Conservation (phyloP, 2,329 filamentous ascomycete species). For the Phyllosticta citrichinensis region DNA sequence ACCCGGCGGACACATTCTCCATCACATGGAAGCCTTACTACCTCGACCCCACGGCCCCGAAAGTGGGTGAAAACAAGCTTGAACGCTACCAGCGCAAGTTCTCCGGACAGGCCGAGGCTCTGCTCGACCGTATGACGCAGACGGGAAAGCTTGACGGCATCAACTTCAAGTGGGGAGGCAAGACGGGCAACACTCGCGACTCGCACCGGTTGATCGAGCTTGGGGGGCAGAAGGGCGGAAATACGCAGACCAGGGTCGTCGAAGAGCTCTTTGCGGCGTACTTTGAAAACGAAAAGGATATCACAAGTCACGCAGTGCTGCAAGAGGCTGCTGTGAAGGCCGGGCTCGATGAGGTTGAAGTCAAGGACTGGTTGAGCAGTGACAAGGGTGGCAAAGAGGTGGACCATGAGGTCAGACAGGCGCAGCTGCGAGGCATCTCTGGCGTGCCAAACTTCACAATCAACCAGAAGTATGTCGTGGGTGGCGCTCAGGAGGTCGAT, state of each 20-base stretch:
- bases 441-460: conserved; percentile 71
- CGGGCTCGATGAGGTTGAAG: conserved; percentile 33
- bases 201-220: conserved; percentile 69
- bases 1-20: conserved; percentile 61
- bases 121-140: conserved; percentile 48
- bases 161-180: conserved; percentile 60
- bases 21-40: conserved; percentile 74
- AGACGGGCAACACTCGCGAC: conserved; percentile 66
- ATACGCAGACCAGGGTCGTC: conserved; percentile 37
- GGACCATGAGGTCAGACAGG: conserved; percentile 37
- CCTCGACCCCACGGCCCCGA: conserved; percentile 57
- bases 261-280: conserved; percentile 33
- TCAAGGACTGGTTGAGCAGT: conserved; percentile 33
- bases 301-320: conserved; percentile 32
- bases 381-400: conserved; percentile 36
- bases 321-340: conserved; percentile 32
- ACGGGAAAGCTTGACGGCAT: conserved; percentile 60
- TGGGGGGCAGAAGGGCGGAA: conserved; percentile 44
- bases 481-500: conserved; percentile 61
- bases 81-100: conserved; percentile 54
- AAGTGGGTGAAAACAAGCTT: conserved; percentile 43
- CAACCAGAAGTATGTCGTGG: conserved; percentile 55
- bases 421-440: conserved; percentile 41
- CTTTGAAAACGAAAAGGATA: conserved; percentile 40
- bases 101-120: conserved; percentile 48